Conservation (phyloP, 2,329 filamentous ascomycete species). For the Sarocladium strictum region DNA sequence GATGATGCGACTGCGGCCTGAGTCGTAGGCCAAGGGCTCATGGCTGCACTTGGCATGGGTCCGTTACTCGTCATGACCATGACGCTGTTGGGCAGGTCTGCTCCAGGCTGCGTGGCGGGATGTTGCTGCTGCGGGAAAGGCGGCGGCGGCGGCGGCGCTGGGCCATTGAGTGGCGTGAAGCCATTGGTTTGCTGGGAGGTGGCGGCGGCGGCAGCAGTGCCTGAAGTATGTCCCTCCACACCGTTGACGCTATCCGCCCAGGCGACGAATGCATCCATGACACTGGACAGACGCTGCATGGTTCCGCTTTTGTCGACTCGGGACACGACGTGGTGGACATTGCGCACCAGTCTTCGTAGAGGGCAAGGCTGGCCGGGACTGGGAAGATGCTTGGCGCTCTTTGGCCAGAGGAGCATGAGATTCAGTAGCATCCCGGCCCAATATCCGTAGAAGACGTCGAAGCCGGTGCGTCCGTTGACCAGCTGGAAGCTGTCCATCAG, state of each 20-base stretch:
- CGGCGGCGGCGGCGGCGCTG: background rate
- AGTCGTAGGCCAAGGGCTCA: background rate
- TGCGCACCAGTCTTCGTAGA: slow-evolving; percentile 11
- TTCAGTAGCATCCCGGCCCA: slow-evolving; percentile 26
- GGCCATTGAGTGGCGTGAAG: background rate
- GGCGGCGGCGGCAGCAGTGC: too few species aligned
- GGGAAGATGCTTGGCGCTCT: slow-evolving; percentile 11
- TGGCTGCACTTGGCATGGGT: background rate
- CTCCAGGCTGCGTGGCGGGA: background rate
- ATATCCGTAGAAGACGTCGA: slow-evolving; percentile 30
- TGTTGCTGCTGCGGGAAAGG: background rate
- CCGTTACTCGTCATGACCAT: background rate
- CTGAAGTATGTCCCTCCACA: background rate
- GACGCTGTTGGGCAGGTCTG: background rate
- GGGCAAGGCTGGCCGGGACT: slow-evolving; percentile 10
- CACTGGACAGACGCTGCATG: slow-evolving; percentile 22
- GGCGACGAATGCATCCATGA: slow-evolving; percentile 22
- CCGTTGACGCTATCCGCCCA: slow-evolving; percentile 11
- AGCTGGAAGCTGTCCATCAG: slow-evolving; percentile 26
- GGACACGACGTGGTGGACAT: slow-evolving; percentile 16
- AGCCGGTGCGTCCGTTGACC: slow-evolving; percentile 26
- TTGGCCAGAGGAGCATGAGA: slow-evolving; percentile 15
- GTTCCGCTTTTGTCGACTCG: slow-evolving; percentile 22
- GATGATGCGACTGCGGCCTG: background rate
- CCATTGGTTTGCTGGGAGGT: background rate